These are phyloP conservation scores for Sclerospora graminicola DNA, from an alignment of 352 stramenopile genomes.

Conservation along the genomic window DNA sequence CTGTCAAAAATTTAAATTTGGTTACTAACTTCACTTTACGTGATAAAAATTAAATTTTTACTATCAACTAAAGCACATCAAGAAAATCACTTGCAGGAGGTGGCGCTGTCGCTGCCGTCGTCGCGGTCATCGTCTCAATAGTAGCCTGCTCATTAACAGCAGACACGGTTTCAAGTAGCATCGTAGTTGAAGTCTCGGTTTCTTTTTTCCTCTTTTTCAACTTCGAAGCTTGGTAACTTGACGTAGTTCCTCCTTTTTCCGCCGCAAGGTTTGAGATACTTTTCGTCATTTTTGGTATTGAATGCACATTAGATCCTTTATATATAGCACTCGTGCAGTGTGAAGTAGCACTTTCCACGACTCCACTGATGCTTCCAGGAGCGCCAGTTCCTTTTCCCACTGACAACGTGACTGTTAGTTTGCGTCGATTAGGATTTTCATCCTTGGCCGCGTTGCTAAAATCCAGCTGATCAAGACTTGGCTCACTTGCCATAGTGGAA, in stretches of 20 bases:
- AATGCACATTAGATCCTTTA: conserved; percentile 22
- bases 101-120: neutral
- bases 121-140: neutral
- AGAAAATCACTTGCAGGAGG: conserved; percentile 36
- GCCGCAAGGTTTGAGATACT: neutral
- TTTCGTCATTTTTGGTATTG: conserved; percentile 18
- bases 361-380: conserved; percentile 1
- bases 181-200: conserved; percentile 2
- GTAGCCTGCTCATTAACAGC: conserved; percentile 5
- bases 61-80: conserved; percentile 37
- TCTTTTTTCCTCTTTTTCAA: conserved; percentile 51
- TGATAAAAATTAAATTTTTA: neutral
- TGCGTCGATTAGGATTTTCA: conserved; percentile 23
- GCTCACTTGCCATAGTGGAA: conserved; percentile 34
- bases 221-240: conserved; percentile 26
- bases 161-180: conserved; percentile 7
- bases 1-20: conserved; percentile 21
- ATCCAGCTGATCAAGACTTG: conserved; percentile 44
- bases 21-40: neutral
- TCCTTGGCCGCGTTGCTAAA: conserved; percentile 26
- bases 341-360: conserved; percentile 5
- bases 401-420: conserved; percentile 35
- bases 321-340: conserved; percentile 3
- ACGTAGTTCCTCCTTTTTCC: conserved; percentile 13
- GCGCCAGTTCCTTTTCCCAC: conserved; percentile 16